Evolutionary conservation across 2,329 filamentous ascomycete species (phyloP), one percentile per base, ranked within the genome.

Genomic region (Ophiosphaerella narmari): DNA sequence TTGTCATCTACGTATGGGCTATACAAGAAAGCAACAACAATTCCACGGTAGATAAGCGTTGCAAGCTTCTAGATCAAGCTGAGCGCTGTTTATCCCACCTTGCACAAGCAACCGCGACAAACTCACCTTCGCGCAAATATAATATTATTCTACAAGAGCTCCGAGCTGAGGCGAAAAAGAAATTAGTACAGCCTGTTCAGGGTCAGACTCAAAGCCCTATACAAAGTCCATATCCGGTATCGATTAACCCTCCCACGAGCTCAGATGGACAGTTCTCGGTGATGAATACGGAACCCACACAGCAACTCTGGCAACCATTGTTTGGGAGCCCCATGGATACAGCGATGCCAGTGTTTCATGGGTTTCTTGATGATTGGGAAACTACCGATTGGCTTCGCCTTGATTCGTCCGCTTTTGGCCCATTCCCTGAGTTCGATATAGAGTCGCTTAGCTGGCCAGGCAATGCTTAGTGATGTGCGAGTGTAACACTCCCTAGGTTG

Each of bases 81-180:
- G 77, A 79, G 45, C 63, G 67, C n/a, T 78, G 76, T 48, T 68
- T 79, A 39, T 66, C 70, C 9, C 75, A 80, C 52, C 70, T 80
- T 12, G 76, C 76, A 2, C 71, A 75, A 45, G 78, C 77, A 2
- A 79, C 77, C 4, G 73, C 74, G 2, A 74, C 70, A 11, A 79
- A 79, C 29, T 78, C 76, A 2, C 77, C 77, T 0, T 78, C 75
- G 40, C 72, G 76, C 6, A 71, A 76, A 34, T 80, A 80, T 38
- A 75, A 75, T 26, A 79, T 79, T 41, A 80, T 80, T 37, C 55
- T 80, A 8, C 76, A 78, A 39, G 77, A 79, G 46, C 54, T 79
- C 18, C 65, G 77, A 36, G 60, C 69, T 7, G 77, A 79, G 46
- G 77, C 69, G 4, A 68, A 62, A 39, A 54, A 45, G 34, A 61